A percentile compares a stretch with the other conserved stretches of the same genome.
phyloP scores from a whole-genome alignment of 1,284 basidiomycete species.

The Trichosporon coremiiforme region DNA sequence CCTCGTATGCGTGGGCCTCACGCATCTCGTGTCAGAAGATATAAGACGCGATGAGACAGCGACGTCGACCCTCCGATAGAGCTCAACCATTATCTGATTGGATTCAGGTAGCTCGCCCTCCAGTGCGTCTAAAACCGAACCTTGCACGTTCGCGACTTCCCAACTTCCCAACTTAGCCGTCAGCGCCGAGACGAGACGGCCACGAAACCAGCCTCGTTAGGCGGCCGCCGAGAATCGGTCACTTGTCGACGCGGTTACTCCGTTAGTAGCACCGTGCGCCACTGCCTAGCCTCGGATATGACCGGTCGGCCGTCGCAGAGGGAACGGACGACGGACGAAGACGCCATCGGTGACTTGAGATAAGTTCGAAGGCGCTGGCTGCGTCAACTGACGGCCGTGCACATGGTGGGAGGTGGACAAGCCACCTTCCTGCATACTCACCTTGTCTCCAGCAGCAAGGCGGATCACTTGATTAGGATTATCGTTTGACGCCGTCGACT shows the following conservation, averaged over 20 bases:
- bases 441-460: not conserved
- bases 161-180: not conserved
- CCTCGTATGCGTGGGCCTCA: no score
- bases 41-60: not conserved
- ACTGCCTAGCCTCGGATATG: not conserved
- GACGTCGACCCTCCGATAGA: not conserved
- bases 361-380: not conserved
- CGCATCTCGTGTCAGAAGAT: not conserved
- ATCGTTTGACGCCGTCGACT: not conserved
- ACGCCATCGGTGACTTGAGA: not conserved
- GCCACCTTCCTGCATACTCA: not conserved
- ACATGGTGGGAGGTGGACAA: not conserved
- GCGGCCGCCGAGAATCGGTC: not conserved
- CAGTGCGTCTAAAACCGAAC: not conserved
- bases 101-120: not conserved
- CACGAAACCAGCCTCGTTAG: not conserved
- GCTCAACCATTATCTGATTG: not conserved
- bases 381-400: not conserved
- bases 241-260: not conserved
- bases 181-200: not conserved
- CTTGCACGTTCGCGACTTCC: not conserved
- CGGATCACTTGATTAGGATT: not conserved
- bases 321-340: not conserved
- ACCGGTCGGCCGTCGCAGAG: not conserved
- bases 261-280: not conserved